phyloP scores from a whole-genome alignment of 2,329 filamentous ascomycete species.

The Gremmenia infestans region DNA sequence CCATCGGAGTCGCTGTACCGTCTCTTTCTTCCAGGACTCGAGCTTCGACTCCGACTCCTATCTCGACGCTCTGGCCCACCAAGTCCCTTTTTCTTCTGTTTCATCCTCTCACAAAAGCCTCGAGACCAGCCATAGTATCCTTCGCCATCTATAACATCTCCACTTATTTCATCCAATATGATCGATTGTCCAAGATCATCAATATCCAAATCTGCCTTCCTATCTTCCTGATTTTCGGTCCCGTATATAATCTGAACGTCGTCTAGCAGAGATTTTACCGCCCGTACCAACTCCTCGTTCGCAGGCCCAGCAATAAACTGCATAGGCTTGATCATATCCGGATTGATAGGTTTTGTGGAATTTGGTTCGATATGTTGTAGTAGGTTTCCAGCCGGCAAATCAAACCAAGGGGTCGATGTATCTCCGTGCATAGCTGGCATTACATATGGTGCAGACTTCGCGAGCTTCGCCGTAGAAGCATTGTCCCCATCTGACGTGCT shows the following conservation, averaged over 20 bases:
- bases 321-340: constrained; percentile 65
- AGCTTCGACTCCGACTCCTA: constrained; percentile 18
- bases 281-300: constrained; percentile 57
- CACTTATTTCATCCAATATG: constrained; percentile 59
- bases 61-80: constrained; percentile 12
- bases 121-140: constrained; percentile 88
- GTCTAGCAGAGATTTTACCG: constrained; percentile 65
- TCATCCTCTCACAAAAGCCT: constrained; percentile 78
- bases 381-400: constrained; percentile 77
- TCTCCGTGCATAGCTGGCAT: constrained; percentile 78
- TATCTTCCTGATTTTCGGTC: constrained; percentile 42
- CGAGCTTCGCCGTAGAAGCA: constrained; percentile 45
- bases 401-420: constrained; percentile 67
- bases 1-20: constrained; percentile 26
- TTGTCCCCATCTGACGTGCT: constrained; percentile 9
- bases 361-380: constrained; percentile 74
- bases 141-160: constrained; percentile 56
- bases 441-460: constrained; percentile 59
- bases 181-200: constrained; percentile 70
- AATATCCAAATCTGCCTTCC: constrained; percentile 54
- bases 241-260: constrained; percentile 66
- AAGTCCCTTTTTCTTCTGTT: constrained; percentile 40
- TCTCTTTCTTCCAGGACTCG: constrained; percentile 26
- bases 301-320: constrained; percentile 65
- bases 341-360: constrained; percentile 68